Percentiles rank a stretch among this genome's conserved stretches.
Conservation (phyloP, 495 filamentous ascomycete genomes). For the Aspergillus egyptiacus region DNA sequence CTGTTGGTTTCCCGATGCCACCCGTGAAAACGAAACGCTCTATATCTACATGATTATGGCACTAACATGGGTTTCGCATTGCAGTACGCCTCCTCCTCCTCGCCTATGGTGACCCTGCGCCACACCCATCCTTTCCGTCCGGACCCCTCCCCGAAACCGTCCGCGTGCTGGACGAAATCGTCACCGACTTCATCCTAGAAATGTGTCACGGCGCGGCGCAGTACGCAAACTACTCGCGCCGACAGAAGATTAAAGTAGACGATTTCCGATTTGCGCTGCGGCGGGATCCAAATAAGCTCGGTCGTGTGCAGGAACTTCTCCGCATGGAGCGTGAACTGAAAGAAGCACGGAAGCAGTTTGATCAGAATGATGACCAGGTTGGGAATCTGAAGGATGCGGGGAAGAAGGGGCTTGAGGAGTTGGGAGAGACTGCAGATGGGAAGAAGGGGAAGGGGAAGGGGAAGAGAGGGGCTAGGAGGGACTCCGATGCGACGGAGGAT, state of each 20-base stretch:
- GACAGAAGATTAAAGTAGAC: conserved; percentile 95
- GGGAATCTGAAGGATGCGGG: conserved; percentile 36
- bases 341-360: conserved; percentile 64
- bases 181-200: conserved; percentile 85
- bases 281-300: conserved; percentile 75
- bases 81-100: conserved; percentile 75
- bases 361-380: conserved; percentile 48
- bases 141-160: conserved; percentile 75
- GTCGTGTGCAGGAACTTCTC: conserved; percentile 82
- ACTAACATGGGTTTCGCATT: not conserved
- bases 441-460: conserved; percentile 44
- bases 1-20: conserved; percentile 44
- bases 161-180: conserved; percentile 83
- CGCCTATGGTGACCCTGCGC: conserved; percentile 71
- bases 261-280: conserved; percentile 93
- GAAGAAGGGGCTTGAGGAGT: conserved; percentile 31
- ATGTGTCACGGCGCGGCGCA: conserved; percentile 82
- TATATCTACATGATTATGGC: not conserved
- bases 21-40: no score
- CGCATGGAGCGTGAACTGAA: conserved; percentile 75
- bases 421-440: conserved; percentile 20
- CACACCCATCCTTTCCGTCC: conserved; percentile 36
- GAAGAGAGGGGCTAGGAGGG: conserved; percentile 33
- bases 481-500: conserved; percentile 43
- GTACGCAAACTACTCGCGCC: conserved; percentile 70